phyloP scores from a whole-genome alignment of 805 yeast species.

The Nematodospora valgi region DNA sequence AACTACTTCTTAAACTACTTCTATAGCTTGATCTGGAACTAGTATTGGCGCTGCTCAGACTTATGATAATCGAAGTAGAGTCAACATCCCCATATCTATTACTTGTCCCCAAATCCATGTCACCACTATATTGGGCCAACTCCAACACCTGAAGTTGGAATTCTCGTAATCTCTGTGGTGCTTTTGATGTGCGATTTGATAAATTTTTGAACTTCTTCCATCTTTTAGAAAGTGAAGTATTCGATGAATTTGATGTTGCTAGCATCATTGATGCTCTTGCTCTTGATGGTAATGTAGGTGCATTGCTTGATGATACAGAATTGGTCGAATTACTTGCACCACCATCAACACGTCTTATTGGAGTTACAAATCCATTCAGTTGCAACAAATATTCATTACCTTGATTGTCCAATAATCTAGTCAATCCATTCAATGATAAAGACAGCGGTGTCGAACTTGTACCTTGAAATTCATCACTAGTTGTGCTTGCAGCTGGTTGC shows the following conservation, averaged over 20 bases:
- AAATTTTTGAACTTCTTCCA: slow-evolving; percentile 8
- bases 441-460: background rate
- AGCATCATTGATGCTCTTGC: background rate
- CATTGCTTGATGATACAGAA: background rate
- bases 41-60: slow-evolving; percentile 5
- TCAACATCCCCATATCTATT: slow-evolving; percentile 9
- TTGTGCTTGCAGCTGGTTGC: background rate
- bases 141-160: slow-evolving; percentile 9
- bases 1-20: slow-evolving; percentile 7
- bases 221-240: slow-evolving; percentile 5
- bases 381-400: slow-evolving; percentile 9
- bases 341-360: slow-evolving; percentile 1
- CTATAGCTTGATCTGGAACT: slow-evolving; percentile 8
- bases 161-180: slow-evolving; percentile 6
- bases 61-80: slow-evolving; percentile 9
- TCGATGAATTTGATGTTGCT: background rate
- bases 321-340: background rate
- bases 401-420: slow-evolving; percentile 3
- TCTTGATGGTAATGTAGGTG: background rate
- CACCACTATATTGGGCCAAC: slow-evolving; percentile 9
- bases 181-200: slow-evolving; percentile 3
- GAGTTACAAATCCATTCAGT: slow-evolving; percentile 4
- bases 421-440: background rate
- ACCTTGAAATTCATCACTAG: background rate
- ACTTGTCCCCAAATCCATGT: slow-evolving; percentile 7